Evolutionary conservation across 371 early-diverging fungal species (phyloP).

Genomic region (Circinella minor): DNA sequence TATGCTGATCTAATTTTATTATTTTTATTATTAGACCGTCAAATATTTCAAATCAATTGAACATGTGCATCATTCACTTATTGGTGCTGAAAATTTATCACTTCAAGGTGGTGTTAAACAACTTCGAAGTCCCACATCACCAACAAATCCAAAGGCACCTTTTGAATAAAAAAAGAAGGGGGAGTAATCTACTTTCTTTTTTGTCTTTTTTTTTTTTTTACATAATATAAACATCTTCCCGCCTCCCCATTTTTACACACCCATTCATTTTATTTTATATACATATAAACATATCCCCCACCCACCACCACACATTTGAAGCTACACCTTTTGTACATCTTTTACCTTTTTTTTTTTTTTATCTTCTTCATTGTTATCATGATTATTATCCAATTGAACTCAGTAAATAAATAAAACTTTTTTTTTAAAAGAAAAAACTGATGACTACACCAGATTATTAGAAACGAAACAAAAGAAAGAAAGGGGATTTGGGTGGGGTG

Average conservation of each 20-base stretch:
- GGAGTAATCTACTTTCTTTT: background rate
- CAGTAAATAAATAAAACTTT: background rate
- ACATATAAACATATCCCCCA: too few species aligned
- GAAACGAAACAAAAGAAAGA: too few species aligned
- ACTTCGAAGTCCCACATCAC: slow-evolving; percentile 17
- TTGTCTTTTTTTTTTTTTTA: background rate
- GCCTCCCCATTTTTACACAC: too few species aligned
- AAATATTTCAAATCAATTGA: slow-evolving; percentile 91
- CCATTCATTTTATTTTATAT: too few species aligned
- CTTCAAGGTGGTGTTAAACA: slow-evolving; percentile 59
- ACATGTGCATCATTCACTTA: slow-evolving; percentile 81
- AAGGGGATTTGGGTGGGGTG: too few species aligned
- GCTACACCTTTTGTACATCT: too few species aligned
- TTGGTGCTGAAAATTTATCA: slow-evolving; percentile 81
- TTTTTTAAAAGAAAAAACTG: background rate
- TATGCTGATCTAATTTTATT: background rate
- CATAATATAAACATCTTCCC: background rate
- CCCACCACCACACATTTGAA: too few species aligned
- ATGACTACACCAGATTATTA: background rate
- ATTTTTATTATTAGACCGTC: slow-evolving; percentile 59
- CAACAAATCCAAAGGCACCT: slow-evolving; percentile 2
- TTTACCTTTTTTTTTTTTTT: too few species aligned
- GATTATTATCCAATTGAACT: background rate
- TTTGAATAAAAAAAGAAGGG: slow-evolving; percentile 2
- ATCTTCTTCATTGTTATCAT: too few species aligned